These are phyloP conservation scores for Psidium friedrichsthalianum DNA, from an alignment of 345 rosid genomes.

Conservation along the genomic window DNA sequence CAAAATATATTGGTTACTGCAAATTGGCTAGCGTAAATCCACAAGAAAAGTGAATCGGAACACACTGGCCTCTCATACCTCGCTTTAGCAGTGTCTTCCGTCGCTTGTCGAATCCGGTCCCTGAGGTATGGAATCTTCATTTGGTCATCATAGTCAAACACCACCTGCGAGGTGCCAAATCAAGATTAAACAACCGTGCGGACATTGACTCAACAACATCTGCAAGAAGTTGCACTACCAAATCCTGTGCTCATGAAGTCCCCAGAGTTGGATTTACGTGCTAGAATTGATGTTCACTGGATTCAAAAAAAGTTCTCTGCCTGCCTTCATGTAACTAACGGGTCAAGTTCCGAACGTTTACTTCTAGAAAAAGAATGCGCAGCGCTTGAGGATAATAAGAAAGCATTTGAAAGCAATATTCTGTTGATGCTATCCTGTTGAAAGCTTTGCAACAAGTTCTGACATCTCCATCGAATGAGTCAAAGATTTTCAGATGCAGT, in stretches of 20 bases:
- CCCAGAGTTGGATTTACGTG: not conserved
- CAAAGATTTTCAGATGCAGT: not conserved
- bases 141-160: slow-evolving; percentile 54
- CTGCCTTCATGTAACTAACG: not conserved
- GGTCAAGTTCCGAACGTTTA: not conserved
- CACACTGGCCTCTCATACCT: slow-evolving; percentile 23
- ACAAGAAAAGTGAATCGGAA: not conserved
- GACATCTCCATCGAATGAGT: not conserved
- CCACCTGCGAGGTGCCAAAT: slow-evolving; percentile 18
- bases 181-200: not conserved
- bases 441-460: not conserved
- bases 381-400: not conserved
- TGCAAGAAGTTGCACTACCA: not conserved
- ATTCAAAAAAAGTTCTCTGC: not conserved
- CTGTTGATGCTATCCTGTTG: not conserved
- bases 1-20: not conserved
- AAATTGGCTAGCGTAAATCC: not conserved
- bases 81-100: slow-evolving; percentile 20
- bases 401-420: not conserved
- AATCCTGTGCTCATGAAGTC: not conserved
- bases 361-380: not conserved
- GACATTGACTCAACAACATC: not conserved
- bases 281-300: not conserved
- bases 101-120: slow-evolving; percentile 21
- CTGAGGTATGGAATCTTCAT: slow-evolving; percentile 48